Evolutionary conservation across 2,329 filamentous ascomycete species (phyloP), one percentile per base, ranked within the genome.

Genomic region (Capronia epimyces): DNA sequence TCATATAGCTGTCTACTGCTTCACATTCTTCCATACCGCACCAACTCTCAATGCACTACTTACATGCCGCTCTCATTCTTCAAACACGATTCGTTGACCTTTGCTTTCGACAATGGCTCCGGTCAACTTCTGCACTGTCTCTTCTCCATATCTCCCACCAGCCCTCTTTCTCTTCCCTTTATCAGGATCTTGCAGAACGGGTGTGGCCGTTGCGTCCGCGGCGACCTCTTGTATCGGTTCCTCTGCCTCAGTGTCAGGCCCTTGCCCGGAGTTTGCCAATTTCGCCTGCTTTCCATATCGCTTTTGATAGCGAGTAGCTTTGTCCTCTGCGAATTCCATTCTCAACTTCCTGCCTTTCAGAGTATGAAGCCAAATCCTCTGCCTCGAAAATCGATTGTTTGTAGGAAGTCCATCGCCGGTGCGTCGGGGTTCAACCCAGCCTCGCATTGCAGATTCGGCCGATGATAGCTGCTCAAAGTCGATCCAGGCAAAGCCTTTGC

Each of bases 401-500:
- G 22, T 22, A 13, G 45, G 37, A 53, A 56, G 42, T 49, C 57
- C 52, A 70, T 70, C 49, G 70, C 70, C 65, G 78, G 78, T 44
- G 69, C 69, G 20, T 67, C 68, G 50, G 27, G 89, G 77, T 70
- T 82, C 81, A 53, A 89, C 78, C 62, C 86, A 96, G 1, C 91
- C 91, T 65, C 83, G 84, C 58, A 95, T 89, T 2, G 87, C 87
- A 63, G 78, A 79, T 43, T 83, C 80, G 0, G 89, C 89, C 0
- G 85, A 80, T 50, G 87, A 82, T 9, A 90, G 65, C 44, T 89
- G 83, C 65, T 84, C 83, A 69, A 97, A 98, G 55, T 87, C 87
- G 55, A 98, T 82, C 90, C 93, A 98, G 4, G 85, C 93, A 71
- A 86, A 98, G 15, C 93, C 94, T 73, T 97, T 97, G 75, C 93